These are phyloP conservation scores for Umbilicaria muhlenbergii DNA, from an alignment of 495 filamentous ascomycete species.

Conservation along the genomic window DNA sequence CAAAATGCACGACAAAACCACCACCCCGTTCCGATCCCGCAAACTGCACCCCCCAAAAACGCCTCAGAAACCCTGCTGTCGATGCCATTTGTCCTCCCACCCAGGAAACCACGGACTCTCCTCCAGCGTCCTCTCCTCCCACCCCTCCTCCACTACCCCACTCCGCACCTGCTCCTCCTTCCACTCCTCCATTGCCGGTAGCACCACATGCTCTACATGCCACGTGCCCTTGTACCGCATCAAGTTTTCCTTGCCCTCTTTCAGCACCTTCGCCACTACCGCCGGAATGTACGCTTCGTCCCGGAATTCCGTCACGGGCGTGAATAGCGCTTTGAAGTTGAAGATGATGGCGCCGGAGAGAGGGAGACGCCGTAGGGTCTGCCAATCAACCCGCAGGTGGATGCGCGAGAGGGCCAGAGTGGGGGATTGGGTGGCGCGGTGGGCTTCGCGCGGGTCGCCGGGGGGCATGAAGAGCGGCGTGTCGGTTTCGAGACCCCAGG, in stretches of 20 bases:
- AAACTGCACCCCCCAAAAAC: neutral
- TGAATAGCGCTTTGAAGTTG: conserved; percentile 88
- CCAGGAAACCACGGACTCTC: conserved; percentile 70
- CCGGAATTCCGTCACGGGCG: conserved; percentile 53
- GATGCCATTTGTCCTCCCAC: conserved; percentile 75
- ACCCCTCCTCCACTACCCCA: conserved; percentile 44
- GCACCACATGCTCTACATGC: conserved; percentile 62
- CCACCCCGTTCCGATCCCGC: no score
- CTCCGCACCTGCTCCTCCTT: conserved; percentile 51
- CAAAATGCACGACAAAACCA: no score
- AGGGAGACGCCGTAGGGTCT: conserved; percentile 72
- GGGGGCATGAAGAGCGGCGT: conserved; percentile 66
- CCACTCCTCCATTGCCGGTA: conserved; percentile 55
- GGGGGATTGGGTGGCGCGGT: conserved; percentile 39
- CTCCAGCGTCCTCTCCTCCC: conserved; percentile 63
- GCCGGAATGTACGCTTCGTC: conserved; percentile 62
- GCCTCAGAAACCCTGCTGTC: conserved; percentile 51
- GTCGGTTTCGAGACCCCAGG: conserved; percentile 75
- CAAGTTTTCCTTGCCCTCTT: conserved; percentile 54
- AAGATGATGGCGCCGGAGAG: conserved; percentile 64
- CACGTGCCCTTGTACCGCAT: conserved; percentile 80
- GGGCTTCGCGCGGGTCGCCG: conserved; percentile 48
- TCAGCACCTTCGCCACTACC: conserved; percentile 50
- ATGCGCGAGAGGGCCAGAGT: conserved; percentile 42
- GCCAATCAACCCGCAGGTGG: conserved; percentile 79